A percentile compares a stretch with the other conserved stretches of the same genome.
phyloP scores from a whole-genome alignment of 768 basidiomycete species.

The Amyloporia xantha region DNA sequence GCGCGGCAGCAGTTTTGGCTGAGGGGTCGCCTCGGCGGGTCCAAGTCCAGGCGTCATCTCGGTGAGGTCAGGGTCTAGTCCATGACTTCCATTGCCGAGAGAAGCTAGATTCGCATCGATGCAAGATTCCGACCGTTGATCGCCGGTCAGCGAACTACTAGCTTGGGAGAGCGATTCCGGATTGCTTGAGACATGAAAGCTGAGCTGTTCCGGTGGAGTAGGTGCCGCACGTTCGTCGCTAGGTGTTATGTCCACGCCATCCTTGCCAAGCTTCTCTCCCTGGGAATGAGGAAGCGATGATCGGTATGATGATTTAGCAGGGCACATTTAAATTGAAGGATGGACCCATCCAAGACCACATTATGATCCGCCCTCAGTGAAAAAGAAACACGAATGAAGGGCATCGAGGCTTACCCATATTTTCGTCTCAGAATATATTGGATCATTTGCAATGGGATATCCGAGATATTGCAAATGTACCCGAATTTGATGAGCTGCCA shows the following conservation, averaged over 20 bases:
- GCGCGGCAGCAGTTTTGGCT: conserved; percentile 55
- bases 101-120: neutral
- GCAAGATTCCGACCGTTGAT: neutral
- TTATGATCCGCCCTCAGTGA: too few relatives aligned
- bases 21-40: conserved; percentile 2
- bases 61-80: neutral
- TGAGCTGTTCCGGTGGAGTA: conserved; percentile 37
- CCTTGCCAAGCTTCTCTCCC: conserved; percentile 70
- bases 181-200: conserved; percentile 22
- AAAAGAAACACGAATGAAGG: too few relatives aligned
- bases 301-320: too few relatives aligned
- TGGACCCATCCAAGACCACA: too few relatives aligned
- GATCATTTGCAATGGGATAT: conserved; percentile 91
- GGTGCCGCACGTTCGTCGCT: conserved; percentile 60
- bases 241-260: conserved; percentile 74
- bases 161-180: conserved; percentile 15
- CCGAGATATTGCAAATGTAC: conserved; percentile 96
- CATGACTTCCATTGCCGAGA: neutral
- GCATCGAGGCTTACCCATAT: conserved; percentile 66
- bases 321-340: too few relatives aligned
- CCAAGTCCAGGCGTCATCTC: neutral
- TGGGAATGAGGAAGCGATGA: conserved; percentile 19
- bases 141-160: neutral
- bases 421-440: conserved; percentile 75
- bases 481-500: conserved; percentile 88